phyloP scores from a whole-genome alignment of 1,139 yeast genomes.

The Pneumocystis jirovecii region DNA sequence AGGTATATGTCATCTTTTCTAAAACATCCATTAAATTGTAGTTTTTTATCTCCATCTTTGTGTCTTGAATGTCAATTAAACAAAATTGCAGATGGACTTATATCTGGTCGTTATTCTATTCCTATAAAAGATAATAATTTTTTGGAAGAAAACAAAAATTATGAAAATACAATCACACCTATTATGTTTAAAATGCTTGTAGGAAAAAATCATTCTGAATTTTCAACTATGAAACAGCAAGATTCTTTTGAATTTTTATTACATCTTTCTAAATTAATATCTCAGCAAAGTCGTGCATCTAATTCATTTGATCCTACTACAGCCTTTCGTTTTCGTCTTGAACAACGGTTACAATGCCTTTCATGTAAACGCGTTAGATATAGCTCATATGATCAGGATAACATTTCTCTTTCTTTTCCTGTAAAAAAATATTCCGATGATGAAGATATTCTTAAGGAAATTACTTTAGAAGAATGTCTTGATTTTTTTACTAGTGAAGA shows the following conservation, averaged over 20 bases:
- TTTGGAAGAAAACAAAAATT: conserved; percentile 22
- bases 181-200: conserved; percentile 56
- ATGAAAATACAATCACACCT: conserved; percentile 68
- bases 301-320: conserved; percentile 33
- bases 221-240: conserved; percentile 76
- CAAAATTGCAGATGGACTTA: conserved; percentile 66
- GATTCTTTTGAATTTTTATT: conserved; percentile 85
- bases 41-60: conserved; percentile 37
- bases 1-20: conserved; percentile 10
- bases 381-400: conserved; percentile 47
- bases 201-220: conserved; percentile 69
- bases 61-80: conserved; percentile 58
- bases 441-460: conserved; percentile 32
- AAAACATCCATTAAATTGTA: conserved; percentile 16
- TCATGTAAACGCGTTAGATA: conserved; percentile 49
- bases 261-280: conserved; percentile 41
- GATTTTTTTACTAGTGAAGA: conserved; percentile 37
- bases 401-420: conserved; percentile 49
- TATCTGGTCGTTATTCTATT: conserved; percentile 57
- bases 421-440: conserved; percentile 29
- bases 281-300: conserved; percentile 7
- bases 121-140: conserved; percentile 30
- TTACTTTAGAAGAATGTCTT: conserved; percentile 41
- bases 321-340: conserved; percentile 47
- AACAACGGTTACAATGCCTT: conserved; percentile 50